These are phyloP conservation scores for Colletotrichum tofieldiae DNA, from an alignment of 2,329 filamentous ascomycete species.

Conservation along the genomic window DNA sequence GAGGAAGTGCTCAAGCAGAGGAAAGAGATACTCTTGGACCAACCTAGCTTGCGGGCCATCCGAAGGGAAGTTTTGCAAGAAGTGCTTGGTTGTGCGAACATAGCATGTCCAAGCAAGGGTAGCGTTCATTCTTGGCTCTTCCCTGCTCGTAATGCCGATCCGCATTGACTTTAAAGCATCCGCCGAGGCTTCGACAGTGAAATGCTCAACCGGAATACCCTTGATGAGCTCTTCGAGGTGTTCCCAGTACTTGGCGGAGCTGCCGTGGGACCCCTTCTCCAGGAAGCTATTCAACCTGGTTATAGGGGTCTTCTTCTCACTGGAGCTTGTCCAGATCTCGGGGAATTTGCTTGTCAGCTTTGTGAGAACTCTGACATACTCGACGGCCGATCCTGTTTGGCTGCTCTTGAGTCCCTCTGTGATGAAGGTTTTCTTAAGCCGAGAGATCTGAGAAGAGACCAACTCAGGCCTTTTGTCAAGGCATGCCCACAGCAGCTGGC, in stretches of 20 bases:
- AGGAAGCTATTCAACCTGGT: slow-evolving; percentile 79
- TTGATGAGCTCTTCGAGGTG: slow-evolving; percentile 76
- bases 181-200: slow-evolving; percentile 65
- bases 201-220: slow-evolving; percentile 66
- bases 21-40: slow-evolving; percentile 66
- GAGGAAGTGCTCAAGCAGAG: slow-evolving; percentile 70
- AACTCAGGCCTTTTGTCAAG: slow-evolving; percentile 63
- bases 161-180: slow-evolving; percentile 78
- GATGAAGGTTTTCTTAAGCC: slow-evolving; percentile 74
- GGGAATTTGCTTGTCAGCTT: slow-evolving; percentile 76
- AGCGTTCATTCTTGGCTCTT: slow-evolving; percentile 81
- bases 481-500: slow-evolving; percentile 66
- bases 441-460: slow-evolving; percentile 64
- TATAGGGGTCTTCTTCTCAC: slow-evolving; percentile 68
- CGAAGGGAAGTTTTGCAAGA: slow-evolving; percentile 63
- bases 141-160: slow-evolving; percentile 79
- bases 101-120: slow-evolving; percentile 83
- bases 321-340: slow-evolving; percentile 79
- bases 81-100: slow-evolving; percentile 72
- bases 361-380: slow-evolving; percentile 78
- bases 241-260: slow-evolving; percentile 80
- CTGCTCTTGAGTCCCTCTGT: slow-evolving; percentile 80
- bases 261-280: slow-evolving; percentile 87
- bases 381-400: slow-evolving; percentile 81
- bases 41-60: slow-evolving; percentile 62